These are phyloP conservation scores for Albophoma yamanashiensis DNA, from an alignment of 2,329 filamentous ascomycete genomes.

Conservation along the genomic window DNA sequence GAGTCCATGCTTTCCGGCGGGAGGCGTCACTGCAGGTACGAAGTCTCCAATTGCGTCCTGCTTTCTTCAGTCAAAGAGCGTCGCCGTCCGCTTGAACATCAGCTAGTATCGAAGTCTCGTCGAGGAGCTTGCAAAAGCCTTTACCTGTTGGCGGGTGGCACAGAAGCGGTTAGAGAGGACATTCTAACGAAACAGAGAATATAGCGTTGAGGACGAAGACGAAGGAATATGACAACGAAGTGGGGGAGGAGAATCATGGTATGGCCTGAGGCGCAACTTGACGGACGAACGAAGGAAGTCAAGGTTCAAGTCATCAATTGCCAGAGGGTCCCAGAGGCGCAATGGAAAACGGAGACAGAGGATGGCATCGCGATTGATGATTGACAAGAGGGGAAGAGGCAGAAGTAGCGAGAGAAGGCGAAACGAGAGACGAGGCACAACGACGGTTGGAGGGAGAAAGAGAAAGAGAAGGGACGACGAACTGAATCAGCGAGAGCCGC, in stretches of 20 bases:
- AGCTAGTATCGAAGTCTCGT: constrained; percentile 2
- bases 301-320: background rate
- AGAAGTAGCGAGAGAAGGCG: constrained; percentile 1
- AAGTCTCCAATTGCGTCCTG: background rate
- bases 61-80: background rate
- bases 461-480: constrained; percentile 15
- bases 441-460: background rate
- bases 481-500: constrained; percentile 21
- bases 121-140: constrained; percentile 11
- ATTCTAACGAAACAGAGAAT: constrained; percentile 26
- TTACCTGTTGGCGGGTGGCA: constrained; percentile 39
- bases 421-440: background rate
- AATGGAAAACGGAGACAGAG: background rate
- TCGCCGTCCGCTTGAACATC: constrained; percentile 1
- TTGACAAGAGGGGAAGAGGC: constrained; percentile 3
- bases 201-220: constrained; percentile 6
- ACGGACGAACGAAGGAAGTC: constrained; percentile 6
- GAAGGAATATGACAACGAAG: background rate
- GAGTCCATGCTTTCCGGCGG: constrained; percentile 36
- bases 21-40: background rate
- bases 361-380: constrained; percentile 1
- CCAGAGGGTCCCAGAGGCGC: constrained; percentile 6
- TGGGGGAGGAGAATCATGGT: background rate
- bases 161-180: constrained; percentile 45
- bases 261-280: background rate